Evolutionary conservation across 2,329 filamentous ascomycete species (phyloP).

Genomic region (Fusarium sp.): DNA sequence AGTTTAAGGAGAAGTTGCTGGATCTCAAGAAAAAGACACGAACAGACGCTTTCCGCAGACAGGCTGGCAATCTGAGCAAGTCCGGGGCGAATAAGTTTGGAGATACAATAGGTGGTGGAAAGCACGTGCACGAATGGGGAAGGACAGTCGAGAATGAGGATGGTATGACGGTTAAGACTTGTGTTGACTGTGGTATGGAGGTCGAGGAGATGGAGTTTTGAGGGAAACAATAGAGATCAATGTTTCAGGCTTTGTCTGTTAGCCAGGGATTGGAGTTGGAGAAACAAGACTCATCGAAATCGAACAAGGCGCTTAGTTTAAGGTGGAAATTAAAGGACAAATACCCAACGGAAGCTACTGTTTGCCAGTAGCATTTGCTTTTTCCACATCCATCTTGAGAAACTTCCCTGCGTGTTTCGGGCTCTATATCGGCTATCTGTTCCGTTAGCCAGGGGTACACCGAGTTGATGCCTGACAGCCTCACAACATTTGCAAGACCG

Average conservation of each 20-base stretch:
- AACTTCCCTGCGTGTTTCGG: conserved; percentile 6
- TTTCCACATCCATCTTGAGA: conserved; percentile 2
- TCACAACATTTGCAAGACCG: conserved; percentile 23
- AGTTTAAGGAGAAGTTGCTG: conserved; percentile 89
- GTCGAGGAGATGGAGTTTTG: conserved; percentile 79
- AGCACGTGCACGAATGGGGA: conserved; percentile 92
- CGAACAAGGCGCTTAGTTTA: background rate
- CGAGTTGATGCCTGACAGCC: conserved; percentile 49
- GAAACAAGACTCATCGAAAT: background rate
- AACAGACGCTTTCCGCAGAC: conserved; percentile 87
- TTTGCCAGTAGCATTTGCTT: background rate
- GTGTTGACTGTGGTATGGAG: conserved; percentile 80
- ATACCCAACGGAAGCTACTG: background rate
- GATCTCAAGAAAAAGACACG: conserved; percentile 94
- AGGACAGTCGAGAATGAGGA: conserved; percentile 75
- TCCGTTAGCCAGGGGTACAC: conserved; percentile 31
- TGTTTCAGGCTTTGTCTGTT: background rate
- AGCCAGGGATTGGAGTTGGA: conserved; percentile 1
- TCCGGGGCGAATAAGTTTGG: conserved; percentile 74
- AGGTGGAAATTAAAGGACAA: background rate
- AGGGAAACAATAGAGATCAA: conserved; percentile 46
- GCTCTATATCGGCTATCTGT: conserved; percentile 5
- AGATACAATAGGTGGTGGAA: conserved; percentile 76
- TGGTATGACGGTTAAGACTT: conserved; percentile 85
- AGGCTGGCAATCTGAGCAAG: conserved; percentile 70